Percentiles rank a stretch among this genome's conserved stretches.
These are phyloP conservation scores for Skeletonema menzelii DNA, from an alignment of 108 stramenopile genomes.

Conservation along the genomic window DNA sequence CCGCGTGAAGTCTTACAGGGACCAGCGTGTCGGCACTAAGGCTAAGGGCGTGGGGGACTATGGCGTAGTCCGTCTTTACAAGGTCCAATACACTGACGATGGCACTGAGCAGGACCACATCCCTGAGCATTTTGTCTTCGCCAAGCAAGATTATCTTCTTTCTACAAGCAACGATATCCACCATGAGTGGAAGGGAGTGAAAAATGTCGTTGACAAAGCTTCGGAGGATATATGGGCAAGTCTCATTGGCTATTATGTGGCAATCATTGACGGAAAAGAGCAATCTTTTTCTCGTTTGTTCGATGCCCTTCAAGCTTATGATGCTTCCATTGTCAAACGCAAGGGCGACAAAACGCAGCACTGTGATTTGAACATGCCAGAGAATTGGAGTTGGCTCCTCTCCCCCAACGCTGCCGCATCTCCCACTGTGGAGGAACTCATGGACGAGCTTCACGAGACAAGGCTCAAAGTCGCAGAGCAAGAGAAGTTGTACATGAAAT, in stretches of 20 bases:
- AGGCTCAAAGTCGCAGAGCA: not conserved
- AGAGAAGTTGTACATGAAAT: not conserved
- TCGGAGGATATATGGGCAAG: conserved; percentile 23
- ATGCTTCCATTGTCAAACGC: conserved; percentile 7
- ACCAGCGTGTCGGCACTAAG: not conserved
- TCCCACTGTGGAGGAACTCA: not conserved
- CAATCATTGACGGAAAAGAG: conserved; percentile 7
- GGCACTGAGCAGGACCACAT: conserved; percentile 11
- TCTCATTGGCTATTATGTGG: conserved; percentile 11
- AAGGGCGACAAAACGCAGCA: conserved; percentile 9
- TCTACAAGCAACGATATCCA: not conserved
- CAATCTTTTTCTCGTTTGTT: conserved; percentile 9
- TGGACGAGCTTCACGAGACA: not conserved
- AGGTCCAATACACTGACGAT: not conserved
- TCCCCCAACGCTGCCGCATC: not conserved
- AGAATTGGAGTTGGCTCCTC: conserved; percentile 16
- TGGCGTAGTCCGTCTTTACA: conserved; percentile 3
- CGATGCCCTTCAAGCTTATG: conserved; percentile 15
- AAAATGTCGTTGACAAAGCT: not conserved
- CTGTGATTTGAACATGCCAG: conserved; percentile 13
- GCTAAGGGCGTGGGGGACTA: conserved; percentile 1
- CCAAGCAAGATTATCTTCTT: conserved; percentile 23
- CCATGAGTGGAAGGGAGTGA: conserved; percentile 14
- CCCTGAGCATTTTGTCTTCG: conserved; percentile 9
- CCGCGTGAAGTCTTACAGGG: not conserved